Evolutionary conservation across 176 grass and related monocot species (phyloP).

Genomic region (Ensete glaucum): DNA sequence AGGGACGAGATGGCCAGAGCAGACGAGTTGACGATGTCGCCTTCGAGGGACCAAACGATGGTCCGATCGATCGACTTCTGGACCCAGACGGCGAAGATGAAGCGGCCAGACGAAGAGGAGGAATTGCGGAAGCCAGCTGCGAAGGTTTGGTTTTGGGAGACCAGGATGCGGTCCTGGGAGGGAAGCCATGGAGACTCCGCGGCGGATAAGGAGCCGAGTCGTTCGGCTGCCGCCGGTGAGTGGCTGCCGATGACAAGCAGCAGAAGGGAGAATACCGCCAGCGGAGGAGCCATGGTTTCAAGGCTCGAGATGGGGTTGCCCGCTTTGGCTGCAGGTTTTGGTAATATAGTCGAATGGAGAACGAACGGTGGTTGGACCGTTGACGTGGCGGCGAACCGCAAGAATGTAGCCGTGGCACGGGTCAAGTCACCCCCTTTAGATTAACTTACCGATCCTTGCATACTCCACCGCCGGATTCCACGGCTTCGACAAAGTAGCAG

Average conservation of each 20-base stretch:
- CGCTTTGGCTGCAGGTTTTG: not conserved
- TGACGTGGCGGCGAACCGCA: too few relatives aligned
- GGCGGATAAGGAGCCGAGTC: constrained; percentile 18
- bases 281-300: constrained; percentile 1
- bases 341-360: not conserved
- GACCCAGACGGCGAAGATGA: constrained; percentile 63
- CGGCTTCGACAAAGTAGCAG: too few relatives aligned
- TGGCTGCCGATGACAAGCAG: constrained; percentile 17
- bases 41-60: constrained; percentile 37
- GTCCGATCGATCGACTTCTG: not conserved
- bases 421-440: too few relatives aligned
- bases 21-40: not conserved
- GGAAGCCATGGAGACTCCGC: constrained; percentile 38
- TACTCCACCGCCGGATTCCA: too few relatives aligned
- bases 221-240: constrained; percentile 7
- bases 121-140: constrained; percentile 44
- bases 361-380: not conserved
- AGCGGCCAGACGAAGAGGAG: not conserved
- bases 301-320: not conserved
- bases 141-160: constrained; percentile 23
- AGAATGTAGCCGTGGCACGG: too few relatives aligned
- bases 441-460: too few relatives aligned
- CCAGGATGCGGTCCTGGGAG: constrained; percentile 27
- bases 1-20: not conserved
- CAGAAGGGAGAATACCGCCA: constrained; percentile 1